A percentile compares a stretch with the other conserved stretches of the same genome.
Evolutionary conservation across 2,329 filamentous ascomycete genomes (phyloP).

Genomic region (Tolypocladium tropicale): DNA sequence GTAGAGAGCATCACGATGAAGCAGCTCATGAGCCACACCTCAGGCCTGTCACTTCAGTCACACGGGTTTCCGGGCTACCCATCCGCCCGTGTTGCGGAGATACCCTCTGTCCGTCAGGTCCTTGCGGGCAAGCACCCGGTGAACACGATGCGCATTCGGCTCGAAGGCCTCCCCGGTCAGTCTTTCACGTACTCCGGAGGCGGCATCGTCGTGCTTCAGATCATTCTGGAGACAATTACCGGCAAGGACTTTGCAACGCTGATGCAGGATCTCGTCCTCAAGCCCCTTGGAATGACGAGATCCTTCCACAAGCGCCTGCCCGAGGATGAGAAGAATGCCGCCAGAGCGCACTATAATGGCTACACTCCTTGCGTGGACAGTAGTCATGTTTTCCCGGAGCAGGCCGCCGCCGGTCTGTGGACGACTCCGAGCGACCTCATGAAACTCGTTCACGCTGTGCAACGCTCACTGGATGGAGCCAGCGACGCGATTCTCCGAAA

Average conservation of each 20-base stretch:
- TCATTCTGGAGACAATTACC: neutral
- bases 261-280: neutral
- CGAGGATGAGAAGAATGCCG: neutral
- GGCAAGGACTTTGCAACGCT: neutral
- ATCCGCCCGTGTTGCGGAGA: neutral
- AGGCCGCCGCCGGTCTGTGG: constrained; percentile 10
- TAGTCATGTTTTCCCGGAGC: constrained; percentile 5
- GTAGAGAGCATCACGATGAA: neutral
- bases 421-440: constrained; percentile 12
- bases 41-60: neutral
- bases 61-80: neutral
- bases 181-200: neutral
- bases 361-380: neutral
- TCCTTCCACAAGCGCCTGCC: neutral
- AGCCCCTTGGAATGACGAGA: neutral
- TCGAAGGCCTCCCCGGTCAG: neutral
- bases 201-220: neutral
- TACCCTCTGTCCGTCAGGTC: neutral
- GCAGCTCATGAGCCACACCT: neutral
- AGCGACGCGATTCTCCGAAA: constrained; percentile 5
- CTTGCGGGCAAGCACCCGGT: neutral
- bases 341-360: neutral
- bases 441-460: constrained; percentile 7
- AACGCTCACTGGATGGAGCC: constrained; percentile 6
- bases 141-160: neutral